Base-by-base conservation (phyloP, 2,329 filamentous ascomycete genomes). In the Diaporthe ampelina region DNA sequence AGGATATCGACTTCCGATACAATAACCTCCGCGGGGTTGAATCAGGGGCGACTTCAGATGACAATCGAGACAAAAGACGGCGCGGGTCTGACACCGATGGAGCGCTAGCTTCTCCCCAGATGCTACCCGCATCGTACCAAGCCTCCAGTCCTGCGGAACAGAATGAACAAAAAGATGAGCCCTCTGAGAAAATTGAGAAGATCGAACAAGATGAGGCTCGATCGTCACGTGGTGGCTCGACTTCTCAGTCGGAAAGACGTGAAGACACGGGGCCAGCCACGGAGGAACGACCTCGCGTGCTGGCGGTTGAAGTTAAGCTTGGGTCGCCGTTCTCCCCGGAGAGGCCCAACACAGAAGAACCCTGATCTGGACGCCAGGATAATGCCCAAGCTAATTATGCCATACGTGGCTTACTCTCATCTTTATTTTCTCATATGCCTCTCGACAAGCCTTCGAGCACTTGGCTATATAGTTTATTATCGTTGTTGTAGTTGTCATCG, bases 271-370 rank as follows among this genome's bases (percentile, higher is more conserved):
- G 48, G 17, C n/a, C 63, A 17, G 6, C 45, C 11, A 35, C 37
- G 2, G 72, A 74, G 26, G 19, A 37, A 29, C 59, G 68, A 32
- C 45, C 69, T 32, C 32, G 61, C 3, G 61, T 67, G 15, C 54
- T 59, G 15, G 63, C 24, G 10, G 61, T 74, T 19, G 72, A 76
- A 61, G 72, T 76, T 56, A 76, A 74, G 63, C 72, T 76, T 35
- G 74, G 72, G 21, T 69, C 74, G 9, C 74, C 74, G 0, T 76
- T 72, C 35, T 70, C 73, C 48, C 74, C 73, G 15, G 74, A 63
- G 11, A 68, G 37, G 35, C 32, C 21, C 4, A 67, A 52, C 8
- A 54, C 32, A 11, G 65, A 61, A 26, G 65, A 68, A n/a, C 10
- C 40, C 1, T 75, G 43, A 70, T 6, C 26, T 24, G 17, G 29